phyloP scores from a whole-genome alignment of 148 eudicot species.

The Dysphania ambrosioides region DNA sequence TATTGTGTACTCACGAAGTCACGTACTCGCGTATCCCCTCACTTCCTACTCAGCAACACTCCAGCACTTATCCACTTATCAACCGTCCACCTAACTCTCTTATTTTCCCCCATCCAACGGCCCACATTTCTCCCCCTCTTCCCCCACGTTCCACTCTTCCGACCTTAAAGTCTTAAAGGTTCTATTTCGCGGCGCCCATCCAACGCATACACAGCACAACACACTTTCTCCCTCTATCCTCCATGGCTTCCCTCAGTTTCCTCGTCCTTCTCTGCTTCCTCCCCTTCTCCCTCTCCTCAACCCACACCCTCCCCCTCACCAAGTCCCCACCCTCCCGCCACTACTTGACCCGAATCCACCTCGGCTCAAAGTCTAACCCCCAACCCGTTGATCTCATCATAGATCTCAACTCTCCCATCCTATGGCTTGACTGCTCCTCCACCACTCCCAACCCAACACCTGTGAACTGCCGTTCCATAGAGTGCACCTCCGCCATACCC shows the following conservation, averaged over 20 bases:
- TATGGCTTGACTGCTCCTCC: conserved; percentile 27
- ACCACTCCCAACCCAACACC: conserved; percentile 17
- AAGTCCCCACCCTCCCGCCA: conserved; percentile 40
- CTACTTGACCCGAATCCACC: conserved; percentile 32
- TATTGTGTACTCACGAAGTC: too few relatives aligned
- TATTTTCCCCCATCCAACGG: neutral
- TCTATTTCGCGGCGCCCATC: conserved; percentile 23
- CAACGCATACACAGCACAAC: conserved; percentile 18
- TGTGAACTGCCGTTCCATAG: conserved; percentile 39
- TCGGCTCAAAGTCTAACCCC: conserved; percentile 18
- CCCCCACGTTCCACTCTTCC: neutral
- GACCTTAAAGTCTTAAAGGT: neutral
- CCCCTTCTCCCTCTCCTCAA: conserved; percentile 21
- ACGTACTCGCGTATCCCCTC: conserved; percentile 14
- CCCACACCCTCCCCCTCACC: conserved; percentile 34
- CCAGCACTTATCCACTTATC: conserved; percentile 10
- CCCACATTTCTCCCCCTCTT: neutral
- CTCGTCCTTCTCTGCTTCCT: conserved; percentile 4
- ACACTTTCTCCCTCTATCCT: neutral
- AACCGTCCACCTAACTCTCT: conserved; percentile 14
- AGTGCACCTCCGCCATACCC: conserved; percentile 40
- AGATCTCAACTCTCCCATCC: conserved; percentile 47
- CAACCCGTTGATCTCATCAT: conserved; percentile 34
- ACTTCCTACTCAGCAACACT: conserved; percentile 20
- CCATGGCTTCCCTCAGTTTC: neutral